phyloP scores from a whole-genome alignment of 2,329 filamentous ascomycete genomes.

The Akanthomyces muscarius region DNA sequence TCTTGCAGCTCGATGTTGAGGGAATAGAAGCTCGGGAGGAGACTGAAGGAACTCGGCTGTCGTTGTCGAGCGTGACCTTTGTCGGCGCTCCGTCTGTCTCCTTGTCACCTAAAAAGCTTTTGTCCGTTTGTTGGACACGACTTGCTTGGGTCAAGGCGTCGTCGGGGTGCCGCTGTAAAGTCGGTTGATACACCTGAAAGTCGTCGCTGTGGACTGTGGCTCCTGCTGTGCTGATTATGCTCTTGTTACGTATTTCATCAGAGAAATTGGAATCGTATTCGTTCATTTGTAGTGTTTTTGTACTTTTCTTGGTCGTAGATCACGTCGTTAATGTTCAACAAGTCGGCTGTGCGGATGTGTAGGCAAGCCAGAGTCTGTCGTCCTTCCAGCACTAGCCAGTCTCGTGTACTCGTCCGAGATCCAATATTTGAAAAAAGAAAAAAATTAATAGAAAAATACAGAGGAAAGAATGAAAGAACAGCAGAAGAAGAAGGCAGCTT shows the following conservation, averaged over 20 bases:
- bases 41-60: slow-evolving; percentile 11
- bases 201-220: slow-evolving; percentile 17
- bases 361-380: too few species aligned
- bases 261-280: not conserved
- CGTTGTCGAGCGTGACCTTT: not conserved
- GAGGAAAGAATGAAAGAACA: too few species aligned
- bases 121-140: not conserved
- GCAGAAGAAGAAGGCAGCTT: too few species aligned
- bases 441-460: too few species aligned
- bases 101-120: not conserved
- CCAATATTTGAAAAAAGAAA: not conserved
- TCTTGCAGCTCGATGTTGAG: slow-evolving; percentile 8
- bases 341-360: not conserved
- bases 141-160: not conserved
- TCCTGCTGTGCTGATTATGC: not conserved
- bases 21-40: not conserved
- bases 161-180: not conserved
- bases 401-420: not conserved
- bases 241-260: too few species aligned
- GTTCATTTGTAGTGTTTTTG: not conserved
- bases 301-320: not conserved
- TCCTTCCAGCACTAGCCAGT: not conserved
- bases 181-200: not conserved
- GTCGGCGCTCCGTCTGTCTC: too few species aligned
- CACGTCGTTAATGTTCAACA: not conserved